Evolutionary conservation across 1,284 basidiomycete species (phyloP), one percentile per base, ranked within the genome.

Genomic region (Peniophora sp.): DNA sequence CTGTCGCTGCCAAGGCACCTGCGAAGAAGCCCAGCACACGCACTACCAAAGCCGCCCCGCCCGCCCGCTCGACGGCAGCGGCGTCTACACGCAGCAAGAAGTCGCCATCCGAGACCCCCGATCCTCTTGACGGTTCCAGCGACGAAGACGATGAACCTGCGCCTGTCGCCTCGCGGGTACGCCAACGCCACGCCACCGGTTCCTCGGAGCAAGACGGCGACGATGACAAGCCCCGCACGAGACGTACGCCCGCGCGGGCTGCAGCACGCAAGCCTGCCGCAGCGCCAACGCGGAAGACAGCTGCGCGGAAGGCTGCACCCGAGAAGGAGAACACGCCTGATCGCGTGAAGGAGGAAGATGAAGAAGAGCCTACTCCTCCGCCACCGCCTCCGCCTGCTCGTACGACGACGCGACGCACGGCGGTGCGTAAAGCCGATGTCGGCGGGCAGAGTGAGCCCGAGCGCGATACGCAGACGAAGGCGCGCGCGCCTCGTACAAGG

Each of bases 241-340:
- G 24, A 35, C 38, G 44, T 25, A 48, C 54, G 10, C 47, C 50
- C 17, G 27, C 51, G 10, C 12, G 51, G 23, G 9, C 20, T 19
- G 44, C 23, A 23, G 44, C 44, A 20, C 44, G 44, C 9, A 9
- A 35, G 23, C 14, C 50, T 12, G 43, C 52, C 5, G 24, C 51
- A 9, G 47, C 55, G n/a, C 48, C 59, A 11, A 51, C 55, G 8
- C 57, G 54, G 10, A 38, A 56, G 19, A 50, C 58, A 2, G 47
- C 50, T 48, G 59, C 56, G 53, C 55, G 55, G 5, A 55, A 53
- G 1, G 47, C 56, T 3, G 53, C 51, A 14, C 55, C 41, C 22
- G 64, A 68, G 50, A 73, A 72, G 55, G 71, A 72, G 61, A 73
- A 73, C 57, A 70, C 69, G 3, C 70, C 69, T 1, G 67, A 67